phyloP scores from a whole-genome alignment of 164 flowering plant species.

The Berberis vulgaris region DNA sequence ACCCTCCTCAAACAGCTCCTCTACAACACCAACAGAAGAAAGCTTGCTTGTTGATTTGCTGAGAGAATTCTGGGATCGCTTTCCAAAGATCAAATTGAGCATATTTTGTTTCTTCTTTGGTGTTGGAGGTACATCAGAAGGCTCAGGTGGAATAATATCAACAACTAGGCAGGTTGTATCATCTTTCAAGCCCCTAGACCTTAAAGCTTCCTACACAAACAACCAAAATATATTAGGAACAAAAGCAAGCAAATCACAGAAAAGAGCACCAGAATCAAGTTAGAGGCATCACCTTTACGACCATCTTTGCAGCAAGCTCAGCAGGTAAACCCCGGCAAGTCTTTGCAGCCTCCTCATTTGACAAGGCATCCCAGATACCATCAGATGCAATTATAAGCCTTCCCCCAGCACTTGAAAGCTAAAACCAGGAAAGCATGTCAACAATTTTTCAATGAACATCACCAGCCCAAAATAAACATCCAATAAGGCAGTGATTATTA shows the following conservation, averaged over 20 bases:
- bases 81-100: constrained; percentile 52
- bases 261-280: not conserved
- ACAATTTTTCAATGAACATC: not conserved
- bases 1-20: constrained; percentile 95
- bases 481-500: constrained; percentile 1
- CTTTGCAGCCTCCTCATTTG: constrained; percentile 73
- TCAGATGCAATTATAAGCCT: constrained; percentile 85
- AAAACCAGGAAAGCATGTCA: constrained; percentile 8
- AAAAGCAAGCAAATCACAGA: not conserved
- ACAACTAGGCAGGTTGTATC: constrained; percentile 90
- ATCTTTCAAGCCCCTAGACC: constrained; percentile 83
- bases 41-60: constrained; percentile 54
- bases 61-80: constrained; percentile 30
- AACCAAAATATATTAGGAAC: not conserved
- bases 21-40: constrained; percentile 82
- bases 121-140: constrained; percentile 39
- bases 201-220: constrained; percentile 54
- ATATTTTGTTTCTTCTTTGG: constrained; percentile 51
- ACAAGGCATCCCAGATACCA: constrained; percentile 87
- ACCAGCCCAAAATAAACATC: constrained; percentile 7
- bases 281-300: constrained; percentile 51
- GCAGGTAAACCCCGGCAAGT: constrained; percentile 75
- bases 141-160: constrained; percentile 65
- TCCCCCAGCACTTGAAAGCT: constrained; percentile 84
- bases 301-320: constrained; percentile 81